Evolutionary conservation across 139 green algal species (phyloP), one percentile per base, ranked within the genome.

Genomic region (Asterochloris erici): DNA sequence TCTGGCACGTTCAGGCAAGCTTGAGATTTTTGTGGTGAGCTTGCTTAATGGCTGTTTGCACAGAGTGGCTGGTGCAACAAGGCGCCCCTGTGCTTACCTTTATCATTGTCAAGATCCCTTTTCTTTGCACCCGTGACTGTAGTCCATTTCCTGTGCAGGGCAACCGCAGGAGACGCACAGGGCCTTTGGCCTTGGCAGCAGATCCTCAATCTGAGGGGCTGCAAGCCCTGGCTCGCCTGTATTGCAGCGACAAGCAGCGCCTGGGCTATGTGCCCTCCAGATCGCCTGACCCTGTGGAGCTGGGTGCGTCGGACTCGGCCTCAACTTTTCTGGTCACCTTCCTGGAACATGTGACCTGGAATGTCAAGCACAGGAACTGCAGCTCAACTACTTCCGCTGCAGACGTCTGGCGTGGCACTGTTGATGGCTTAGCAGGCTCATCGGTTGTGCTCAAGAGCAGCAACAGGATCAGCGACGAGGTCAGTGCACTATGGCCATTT

Each of bases 391-490:
- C n/a, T 63, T 63, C 28, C 28, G 73, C 73, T 62, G 73, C 73
- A 78, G 73, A 78, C 61, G 73, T 78, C 73, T 78, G 62, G 16
- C 26, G 73, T 63, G 73, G 73, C 73, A 78, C 28, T 38, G 23
- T 78, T 12, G 73, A 62, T 28, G 73, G 61, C 28, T 63, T 62
- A 38, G 28, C 73, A 63, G 73, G 38, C 38, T 54, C 38, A 54
- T 54, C 62, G 10, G 26, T 78, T 38, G 27, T 78, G 73, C 60
- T 63, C 28, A 78, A 28, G 61, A 78, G 73, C 61, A 38, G 28
- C 12, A 12, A 23, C 73, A 78, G 60, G 26, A 78, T 63, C n/a
- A 27, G 62, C 15, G 73, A 78, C 26, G 73, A 63, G 73, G 27
- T 11, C 10, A 78, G 61, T 63, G 28, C 27, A 26, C 27, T 27